These are phyloP conservation scores for Saitozyma sp. DNA, from an alignment of 768 basidiomycete genomes.

Conservation along the genomic window DNA sequence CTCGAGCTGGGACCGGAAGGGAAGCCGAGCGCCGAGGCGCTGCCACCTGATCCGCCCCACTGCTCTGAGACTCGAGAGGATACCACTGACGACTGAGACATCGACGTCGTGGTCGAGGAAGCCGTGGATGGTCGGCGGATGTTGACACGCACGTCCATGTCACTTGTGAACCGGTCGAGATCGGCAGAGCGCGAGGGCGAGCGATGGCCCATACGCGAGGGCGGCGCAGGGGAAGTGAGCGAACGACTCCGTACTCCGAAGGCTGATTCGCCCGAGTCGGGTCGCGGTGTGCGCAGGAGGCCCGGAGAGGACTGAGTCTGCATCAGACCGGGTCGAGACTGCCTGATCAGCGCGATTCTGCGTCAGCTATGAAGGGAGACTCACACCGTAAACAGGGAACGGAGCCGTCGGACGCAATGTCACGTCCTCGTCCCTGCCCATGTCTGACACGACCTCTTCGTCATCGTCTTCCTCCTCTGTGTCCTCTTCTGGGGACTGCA, in stretches of 20 bases:
- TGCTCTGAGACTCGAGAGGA: no score
- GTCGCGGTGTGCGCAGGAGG: constrained; percentile 6
- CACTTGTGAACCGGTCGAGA: constrained; percentile 44
- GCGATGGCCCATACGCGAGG: constrained; percentile 26
- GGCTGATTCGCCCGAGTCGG: constrained; percentile 14
- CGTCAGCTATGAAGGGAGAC: no score
- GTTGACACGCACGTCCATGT: constrained; percentile 7
- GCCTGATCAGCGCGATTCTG: background rate
- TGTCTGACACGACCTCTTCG: constrained; percentile 53
- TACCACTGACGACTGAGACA: no score
- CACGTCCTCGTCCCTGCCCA: constrained; percentile 22
- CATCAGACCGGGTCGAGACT: constrained; percentile 16
- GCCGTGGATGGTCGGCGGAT: no score
- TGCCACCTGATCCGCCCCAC: no score
- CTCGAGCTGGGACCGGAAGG: no score
- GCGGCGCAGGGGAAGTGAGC: constrained; percentile 44
- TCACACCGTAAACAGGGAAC: no score
- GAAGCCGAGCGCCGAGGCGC: no score
- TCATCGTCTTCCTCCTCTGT: constrained; percentile 37
- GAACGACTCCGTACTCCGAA: constrained; percentile 11
- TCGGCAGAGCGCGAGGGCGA: constrained; percentile 50
- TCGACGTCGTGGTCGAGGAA: no score
- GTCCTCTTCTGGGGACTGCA: constrained; percentile 1
- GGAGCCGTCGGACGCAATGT: constrained; percentile 5
- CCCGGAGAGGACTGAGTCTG: constrained; percentile 24